Evolutionary conservation across 768 basidiomycete species (phyloP), one percentile per base, ranked within the genome.

Genomic region (Lentinula edodes): DNA sequence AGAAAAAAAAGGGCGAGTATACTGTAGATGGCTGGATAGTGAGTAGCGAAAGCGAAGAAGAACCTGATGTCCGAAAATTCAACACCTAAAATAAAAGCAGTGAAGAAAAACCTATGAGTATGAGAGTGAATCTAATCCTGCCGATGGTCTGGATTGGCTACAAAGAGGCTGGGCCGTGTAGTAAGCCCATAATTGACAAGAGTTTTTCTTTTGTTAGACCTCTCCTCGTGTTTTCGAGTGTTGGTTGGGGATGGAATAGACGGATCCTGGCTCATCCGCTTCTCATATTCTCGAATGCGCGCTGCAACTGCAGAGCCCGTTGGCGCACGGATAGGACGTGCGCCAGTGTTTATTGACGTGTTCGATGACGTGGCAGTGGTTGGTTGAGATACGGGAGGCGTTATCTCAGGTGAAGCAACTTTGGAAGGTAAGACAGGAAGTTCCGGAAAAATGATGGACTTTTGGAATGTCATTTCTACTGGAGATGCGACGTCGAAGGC

Each of bases 71-170:
- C 28, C 41, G 23, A 39, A 20, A 41, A 15, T 41, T 28, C 60
- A 52, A 61, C 6, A 45, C 23, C 50, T 20, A 36, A 50, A 34
- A 43, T 12, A n/a, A 46, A 41, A 55, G 51, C 36, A 5, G 5
- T 34, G 12, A 60, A 63, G 58, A 56, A 28, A 32, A 39, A 28
- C 28, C 3, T 28, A 28, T 28, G 42, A n/a, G 32, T 52, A 62
- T 41, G 54, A 57, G 36, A 36, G 42, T 20, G 65, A 60, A 51
- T 66, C 65, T 28, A 36, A 35, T 34, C 62, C 2, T 61, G 64
- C 52, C 72, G 67, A 58, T 74, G 67, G 67, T 88, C 86, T 16
- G 91, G 90, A 72, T 93, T 92, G 23, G 88, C 88, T 56, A 93
- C 79, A 65, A 83, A 92, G 35, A 93, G 76, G 63, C 83, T 83